Evolutionary conservation across 2,329 filamentous ascomycete species (phyloP).

Genomic region (Rhinocladiella mackenziei): DNA sequence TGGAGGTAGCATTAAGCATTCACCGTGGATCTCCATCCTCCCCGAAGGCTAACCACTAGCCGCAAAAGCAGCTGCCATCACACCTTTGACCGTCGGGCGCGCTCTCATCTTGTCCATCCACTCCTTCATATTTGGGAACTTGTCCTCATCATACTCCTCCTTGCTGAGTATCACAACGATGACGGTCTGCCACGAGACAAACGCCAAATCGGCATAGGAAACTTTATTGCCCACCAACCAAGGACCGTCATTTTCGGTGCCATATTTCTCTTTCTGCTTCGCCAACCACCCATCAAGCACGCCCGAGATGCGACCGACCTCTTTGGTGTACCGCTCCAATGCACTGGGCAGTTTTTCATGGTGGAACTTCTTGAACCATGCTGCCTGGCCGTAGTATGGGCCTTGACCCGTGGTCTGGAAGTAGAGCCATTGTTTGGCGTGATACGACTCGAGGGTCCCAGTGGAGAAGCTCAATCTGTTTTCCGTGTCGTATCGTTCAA

Average conservation of each 20-base stretch:
- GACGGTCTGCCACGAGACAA: constrained; percentile 34
- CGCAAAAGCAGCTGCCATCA: no score
- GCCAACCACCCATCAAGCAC: constrained; percentile 43
- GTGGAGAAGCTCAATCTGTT: constrained; percentile 37
- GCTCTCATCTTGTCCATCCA: constrained; percentile 23
- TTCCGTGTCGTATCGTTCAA: constrained; percentile 44
- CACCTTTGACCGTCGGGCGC: no score
- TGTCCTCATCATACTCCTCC: constrained; percentile 15
- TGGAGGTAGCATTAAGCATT: no score
- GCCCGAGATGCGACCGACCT: constrained; percentile 43
- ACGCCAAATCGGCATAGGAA: constrained; percentile 43
- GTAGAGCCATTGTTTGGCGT: constrained; percentile 44
- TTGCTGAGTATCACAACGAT: constrained; percentile 6
- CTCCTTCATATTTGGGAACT: constrained; percentile 20
- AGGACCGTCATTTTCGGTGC: constrained; percentile 24
- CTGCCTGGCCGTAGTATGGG: constrained; percentile 48
- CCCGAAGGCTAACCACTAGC: no score
- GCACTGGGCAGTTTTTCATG: constrained; percentile 43
- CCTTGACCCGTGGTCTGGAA: constrained; percentile 47
- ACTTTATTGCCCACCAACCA: constrained; percentile 44
- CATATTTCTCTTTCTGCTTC: constrained; percentile 24
- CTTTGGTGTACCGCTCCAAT: constrained; percentile 43
- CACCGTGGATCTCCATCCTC: no score
- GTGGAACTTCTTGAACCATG: constrained; percentile 44
- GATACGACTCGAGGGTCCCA: constrained; percentile 36